phyloP scores from a whole-genome alignment of 306 rosid genomes.

The Sesbania bispinosa region DNA sequence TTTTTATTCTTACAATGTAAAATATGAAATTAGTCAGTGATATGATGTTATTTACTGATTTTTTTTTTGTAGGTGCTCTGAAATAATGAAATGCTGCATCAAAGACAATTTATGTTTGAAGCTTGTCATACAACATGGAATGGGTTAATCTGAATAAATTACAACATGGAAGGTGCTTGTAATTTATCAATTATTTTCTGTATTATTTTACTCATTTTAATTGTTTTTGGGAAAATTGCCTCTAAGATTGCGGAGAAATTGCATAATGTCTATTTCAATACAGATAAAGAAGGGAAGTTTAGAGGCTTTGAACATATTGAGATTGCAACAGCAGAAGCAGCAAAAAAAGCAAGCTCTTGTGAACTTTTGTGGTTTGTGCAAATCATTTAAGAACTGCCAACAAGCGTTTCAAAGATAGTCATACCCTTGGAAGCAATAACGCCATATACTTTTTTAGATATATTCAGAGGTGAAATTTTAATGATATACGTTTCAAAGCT shows the following conservation, averaged over 20 bases:
- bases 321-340: constrained; percentile 47
- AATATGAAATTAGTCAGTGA: neutral
- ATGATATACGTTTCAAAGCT: neutral
- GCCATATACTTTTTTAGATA: neutral
- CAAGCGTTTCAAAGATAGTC: neutral
- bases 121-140: constrained; percentile 39
- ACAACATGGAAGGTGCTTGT: neutral
- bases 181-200: neutral
- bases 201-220: neutral
- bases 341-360: constrained; percentile 39
- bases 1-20: neutral
- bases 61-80: constrained; percentile 29
- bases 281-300: constrained; percentile 41
- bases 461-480: neutral
- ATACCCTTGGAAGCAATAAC: neutral
- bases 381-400: neutral
- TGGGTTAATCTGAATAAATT: constrained; percentile 45
- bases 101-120: constrained; percentile 50
- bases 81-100: constrained; percentile 29
- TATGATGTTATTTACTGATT: neutral
- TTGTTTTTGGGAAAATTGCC: constrained; percentile 43
- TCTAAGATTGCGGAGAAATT: constrained; percentile 47
- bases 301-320: constrained; percentile 62
- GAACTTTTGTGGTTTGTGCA: neutral
- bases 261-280: constrained; percentile 41